phyloP scores from a whole-genome alignment of 306 rosid species.

The Corylus avellana region DNA sequence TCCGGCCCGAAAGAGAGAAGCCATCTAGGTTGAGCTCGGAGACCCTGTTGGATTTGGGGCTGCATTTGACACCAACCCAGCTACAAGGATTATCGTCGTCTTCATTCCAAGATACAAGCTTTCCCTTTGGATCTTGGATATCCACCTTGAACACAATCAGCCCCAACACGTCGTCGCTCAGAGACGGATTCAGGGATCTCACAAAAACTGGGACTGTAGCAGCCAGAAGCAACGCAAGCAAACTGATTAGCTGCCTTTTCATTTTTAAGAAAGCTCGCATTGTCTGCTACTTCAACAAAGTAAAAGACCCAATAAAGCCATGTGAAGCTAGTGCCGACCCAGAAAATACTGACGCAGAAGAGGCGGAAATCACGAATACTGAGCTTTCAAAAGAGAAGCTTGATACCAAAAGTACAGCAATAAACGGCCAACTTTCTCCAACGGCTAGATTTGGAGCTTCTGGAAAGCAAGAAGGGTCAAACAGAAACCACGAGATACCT shows the following conservation, averaged over 20 bases:
- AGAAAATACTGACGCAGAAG: neutral
- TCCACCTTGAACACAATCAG: slow-evolving; percentile 93
- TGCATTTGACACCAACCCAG: slow-evolving; percentile 85
- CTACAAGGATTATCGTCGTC: slow-evolving; percentile 78
- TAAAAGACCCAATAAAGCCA: slow-evolving; percentile 42
- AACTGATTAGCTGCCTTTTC: slow-evolving; percentile 32
- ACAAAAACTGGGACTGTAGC: slow-evolving; percentile 40
- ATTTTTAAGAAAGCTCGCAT: slow-evolving; percentile 46
- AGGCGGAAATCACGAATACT: slow-evolving; percentile 1
- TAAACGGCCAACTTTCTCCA: slow-evolving; percentile 9
- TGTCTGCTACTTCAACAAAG: slow-evolving; percentile 19
- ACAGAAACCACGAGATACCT: neutral
- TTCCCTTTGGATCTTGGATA: slow-evolving; percentile 76
- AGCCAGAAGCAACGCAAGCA: slow-evolving; percentile 40
- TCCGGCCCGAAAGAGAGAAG: slow-evolving; percentile 73
- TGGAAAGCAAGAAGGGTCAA: slow-evolving; percentile 14
- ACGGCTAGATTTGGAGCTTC: slow-evolving; percentile 48
- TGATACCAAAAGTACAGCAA: slow-evolving; percentile 1
- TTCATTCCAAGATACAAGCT: slow-evolving; percentile 78
- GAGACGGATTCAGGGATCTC: slow-evolving; percentile 66
- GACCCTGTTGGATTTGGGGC: slow-evolving; percentile 89
- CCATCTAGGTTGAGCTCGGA: slow-evolving; percentile 79
- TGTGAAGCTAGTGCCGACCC: slow-evolving; percentile 31
- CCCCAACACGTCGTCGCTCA: slow-evolving; percentile 95
- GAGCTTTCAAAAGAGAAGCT: slow-evolving; percentile 12